Base-by-base conservation (phyloP, 176 grass and related monocot species). In the Bothriochloa decipiens region DNA sequence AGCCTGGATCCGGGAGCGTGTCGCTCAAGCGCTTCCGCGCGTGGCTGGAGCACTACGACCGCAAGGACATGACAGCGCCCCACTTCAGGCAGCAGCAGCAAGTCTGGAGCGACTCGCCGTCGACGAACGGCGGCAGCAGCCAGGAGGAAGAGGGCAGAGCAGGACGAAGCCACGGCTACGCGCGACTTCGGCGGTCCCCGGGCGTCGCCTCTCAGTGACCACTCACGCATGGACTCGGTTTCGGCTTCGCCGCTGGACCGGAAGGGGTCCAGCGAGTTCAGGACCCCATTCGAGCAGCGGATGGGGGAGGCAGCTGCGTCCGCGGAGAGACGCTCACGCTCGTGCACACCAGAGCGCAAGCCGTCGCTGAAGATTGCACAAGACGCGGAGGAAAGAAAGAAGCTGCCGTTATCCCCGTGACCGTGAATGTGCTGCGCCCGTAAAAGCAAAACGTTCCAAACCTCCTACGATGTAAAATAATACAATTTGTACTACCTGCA, bases 21-120 rank as follows among this genome's bases (percentile, higher is more conserved):
- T 55, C 81, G 0, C 43, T 76, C 74, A 78, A 70, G 46, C 82
- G 86, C 70, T 27, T 89, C 35, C 65, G 66, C 11, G 88, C 71
- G 2, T 83, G 86, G 80, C 18, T 89, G 25, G 75, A 45, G 65
- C 86, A 89, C 39, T 91, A 81, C 32, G 84, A 91, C 79, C 22
- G 52, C 7, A 90, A 52, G n/a, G 90, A 89, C 70, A 55, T 2
- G 10, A 42, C 36, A 18, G 7, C 69, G 7, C 11, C 91, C 82
- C 3, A 86, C 1, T 90, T 91, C 43, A 90, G 67, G 15, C 3
- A 50, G 82, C 81, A 62, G 12, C 43, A 52, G 12, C 42, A 67
- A 27, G 0, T 0, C 8, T 47, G 36, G 47, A 45, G 62, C 4
- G 84, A 83, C 5, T 43, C 66, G 5, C 22, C 70, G 39, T 15